Percentiles rank a stretch among this genome's conserved stretches.
Conservation (phyloP, 495 filamentous ascomycete genomes). For the Copromyces sp. region DNA sequence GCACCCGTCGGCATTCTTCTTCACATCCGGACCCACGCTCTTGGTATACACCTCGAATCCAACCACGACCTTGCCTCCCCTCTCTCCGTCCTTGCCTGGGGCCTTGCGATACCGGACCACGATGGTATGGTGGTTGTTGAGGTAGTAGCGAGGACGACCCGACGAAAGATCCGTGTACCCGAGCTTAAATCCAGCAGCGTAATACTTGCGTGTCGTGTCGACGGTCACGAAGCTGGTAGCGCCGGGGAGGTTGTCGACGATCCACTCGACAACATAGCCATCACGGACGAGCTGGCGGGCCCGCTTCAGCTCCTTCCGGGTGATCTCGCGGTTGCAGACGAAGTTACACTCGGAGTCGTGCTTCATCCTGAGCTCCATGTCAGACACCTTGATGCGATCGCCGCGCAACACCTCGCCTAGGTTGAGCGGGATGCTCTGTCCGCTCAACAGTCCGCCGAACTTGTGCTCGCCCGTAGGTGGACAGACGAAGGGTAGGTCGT, state of each 20-base stretch:
- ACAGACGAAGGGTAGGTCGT: constrained; percentile 85
- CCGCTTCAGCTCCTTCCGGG: constrained; percentile 55
- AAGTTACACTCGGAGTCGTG: constrained; percentile 66
- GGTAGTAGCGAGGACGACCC: constrained; percentile 58
- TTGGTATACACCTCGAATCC: constrained; percentile 92
- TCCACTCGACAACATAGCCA: constrained; percentile 91
- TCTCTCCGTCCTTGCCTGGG: constrained; percentile 54
- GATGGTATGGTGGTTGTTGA: constrained; percentile 89
- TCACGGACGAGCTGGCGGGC: constrained; percentile 66
- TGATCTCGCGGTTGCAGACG: constrained; percentile 61
- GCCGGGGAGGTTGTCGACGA: constrained; percentile 88
- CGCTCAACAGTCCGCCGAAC: constrained; percentile 62
- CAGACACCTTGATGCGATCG: constrained; percentile 81
- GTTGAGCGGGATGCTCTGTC: constrained; percentile 75
- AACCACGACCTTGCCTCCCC: constrained; percentile 73
- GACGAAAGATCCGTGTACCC: constrained; percentile 64
- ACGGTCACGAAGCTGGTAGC: constrained; percentile 89
- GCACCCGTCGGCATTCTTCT: constrained; percentile 49
- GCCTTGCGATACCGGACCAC: constrained; percentile 75
- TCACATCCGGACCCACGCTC: constrained; percentile 57
- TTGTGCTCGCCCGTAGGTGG: constrained; percentile 64
- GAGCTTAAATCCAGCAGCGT: constrained; percentile 90
- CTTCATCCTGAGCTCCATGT: constrained; percentile 76
- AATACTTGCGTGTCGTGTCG: constrained; percentile 82
- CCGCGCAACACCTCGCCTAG: constrained; percentile 89